Conservation (phyloP, 495 filamentous ascomycete genomes). For the Aspergillus coremiiformis region DNA sequence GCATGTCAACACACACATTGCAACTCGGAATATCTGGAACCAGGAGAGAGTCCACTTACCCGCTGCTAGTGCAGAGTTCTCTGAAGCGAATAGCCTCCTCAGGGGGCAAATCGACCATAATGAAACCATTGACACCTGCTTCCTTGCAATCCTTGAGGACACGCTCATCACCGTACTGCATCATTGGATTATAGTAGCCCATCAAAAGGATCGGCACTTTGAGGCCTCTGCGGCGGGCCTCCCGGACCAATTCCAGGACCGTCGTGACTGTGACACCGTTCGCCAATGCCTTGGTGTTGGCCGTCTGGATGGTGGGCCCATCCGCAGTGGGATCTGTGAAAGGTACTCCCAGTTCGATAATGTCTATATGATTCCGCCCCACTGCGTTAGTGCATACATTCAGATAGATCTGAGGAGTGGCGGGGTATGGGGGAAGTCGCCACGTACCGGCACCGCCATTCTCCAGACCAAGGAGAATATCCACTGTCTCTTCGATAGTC, state of each 20-base stretch:
- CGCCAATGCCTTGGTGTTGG: conserved; percentile 79
- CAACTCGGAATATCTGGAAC: neutral
- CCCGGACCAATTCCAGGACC: conserved; percentile 70
- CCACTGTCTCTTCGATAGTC: conserved; percentile 68
- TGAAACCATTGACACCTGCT: conserved; percentile 92
- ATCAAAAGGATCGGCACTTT: conserved; percentile 82
- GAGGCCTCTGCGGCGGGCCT: conserved; percentile 67
- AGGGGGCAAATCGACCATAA: conserved; percentile 92
- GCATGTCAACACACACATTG: neutral
- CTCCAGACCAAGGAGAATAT: conserved; percentile 83
- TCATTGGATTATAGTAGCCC: conserved; percentile 97
- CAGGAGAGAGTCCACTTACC: conserved; percentile 38
- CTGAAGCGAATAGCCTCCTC: conserved; percentile 95
- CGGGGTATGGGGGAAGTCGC: conserved; percentile 1
- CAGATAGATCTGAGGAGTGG: neutral
- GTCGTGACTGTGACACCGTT: conserved; percentile 79
- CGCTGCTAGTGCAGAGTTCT: conserved; percentile 66
- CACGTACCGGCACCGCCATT: conserved; percentile 79
- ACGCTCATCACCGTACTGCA: conserved; percentile 86
- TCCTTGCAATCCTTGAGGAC: conserved; percentile 79
- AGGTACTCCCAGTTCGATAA: conserved; percentile 59
- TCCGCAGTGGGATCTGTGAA: conserved; percentile 98
- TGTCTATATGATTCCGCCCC: conserved; percentile 18
- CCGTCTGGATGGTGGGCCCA: conserved; percentile 86
- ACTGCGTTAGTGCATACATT: neutral